Evolutionary conservation across 108 stramenopile species (phyloP).

Genomic region (Nitzschia sp.): DNA sequence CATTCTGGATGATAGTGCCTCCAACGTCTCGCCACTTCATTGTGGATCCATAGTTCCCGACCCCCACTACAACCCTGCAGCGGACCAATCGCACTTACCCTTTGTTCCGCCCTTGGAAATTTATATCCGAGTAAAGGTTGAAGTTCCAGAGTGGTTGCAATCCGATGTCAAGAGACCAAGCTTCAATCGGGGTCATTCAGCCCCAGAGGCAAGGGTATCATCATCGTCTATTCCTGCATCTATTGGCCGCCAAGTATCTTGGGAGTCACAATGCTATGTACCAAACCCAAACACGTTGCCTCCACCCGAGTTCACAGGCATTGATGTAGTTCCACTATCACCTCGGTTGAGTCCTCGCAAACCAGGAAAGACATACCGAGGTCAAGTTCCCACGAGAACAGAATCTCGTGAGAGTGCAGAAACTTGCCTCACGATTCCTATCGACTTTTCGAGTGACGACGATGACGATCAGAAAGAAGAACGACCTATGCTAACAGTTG

Average conservation of each 20-base stretch:
- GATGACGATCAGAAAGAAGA: not conserved
- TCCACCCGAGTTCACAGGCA: too few relatives aligned
- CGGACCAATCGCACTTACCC: not conserved
- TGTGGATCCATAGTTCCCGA: slow-evolving; percentile 18
- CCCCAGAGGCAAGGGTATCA: not conserved
- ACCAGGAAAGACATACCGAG: not conserved
- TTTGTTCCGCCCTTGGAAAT: slow-evolving; percentile 18
- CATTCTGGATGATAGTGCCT: not conserved
- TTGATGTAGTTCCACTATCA: too few relatives aligned
- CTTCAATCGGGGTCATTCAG: not conserved
- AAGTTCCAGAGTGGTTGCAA: slow-evolving; percentile 11
- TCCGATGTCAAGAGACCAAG: not conserved
- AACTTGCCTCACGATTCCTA: slow-evolving; percentile 1
- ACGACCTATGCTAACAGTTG: not conserved
- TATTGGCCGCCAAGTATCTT: slow-evolving; percentile 15
- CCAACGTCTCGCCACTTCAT: slow-evolving; percentile 14
- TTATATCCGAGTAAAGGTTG: slow-evolving; percentile 3
- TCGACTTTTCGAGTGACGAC: not conserved
- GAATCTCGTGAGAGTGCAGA: not conserved
- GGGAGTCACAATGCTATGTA: slow-evolving; percentile 4
- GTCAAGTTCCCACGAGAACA: not conserved
- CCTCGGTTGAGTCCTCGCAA: too few relatives aligned
- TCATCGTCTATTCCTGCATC: not conserved
- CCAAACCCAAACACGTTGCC: too few relatives aligned
- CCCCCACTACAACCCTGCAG: slow-evolving; percentile 6